Evolutionary conservation across 129 eudicot species (phyloP).

Genomic region (Apium graveolens): DNA sequence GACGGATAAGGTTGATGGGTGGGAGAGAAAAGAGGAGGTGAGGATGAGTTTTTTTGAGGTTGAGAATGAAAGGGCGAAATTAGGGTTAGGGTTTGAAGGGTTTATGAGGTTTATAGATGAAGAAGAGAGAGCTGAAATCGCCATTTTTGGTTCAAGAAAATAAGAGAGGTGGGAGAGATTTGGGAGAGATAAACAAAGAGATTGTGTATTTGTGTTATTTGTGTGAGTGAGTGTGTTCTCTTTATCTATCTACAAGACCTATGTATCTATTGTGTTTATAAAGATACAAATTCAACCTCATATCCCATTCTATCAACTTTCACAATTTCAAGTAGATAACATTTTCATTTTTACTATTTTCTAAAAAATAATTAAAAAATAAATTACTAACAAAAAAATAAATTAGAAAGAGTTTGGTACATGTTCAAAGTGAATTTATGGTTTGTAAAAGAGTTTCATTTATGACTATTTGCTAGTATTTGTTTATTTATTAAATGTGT

Average conservation of each 20-base stretch:
- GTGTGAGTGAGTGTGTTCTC: background rate
- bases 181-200: background rate
- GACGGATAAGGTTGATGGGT: conserved; percentile 33
- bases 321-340: conserved; percentile 1
- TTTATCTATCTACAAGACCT: background rate
- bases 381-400: too few species aligned
- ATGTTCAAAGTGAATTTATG: too few species aligned
- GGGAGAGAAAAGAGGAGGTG: conserved; percentile 40
- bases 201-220: background rate
- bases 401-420: too few species aligned
- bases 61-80: background rate
- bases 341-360: background rate
- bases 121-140: conserved; percentile 23
- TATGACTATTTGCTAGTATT: too few species aligned
- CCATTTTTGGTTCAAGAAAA: conserved; percentile 20
- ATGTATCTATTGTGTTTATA: background rate
- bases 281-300: conserved; percentile 3
- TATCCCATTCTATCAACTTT: background rate
- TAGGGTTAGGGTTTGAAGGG: conserved; percentile 5
- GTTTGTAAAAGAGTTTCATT: too few species aligned
- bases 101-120: conserved; percentile 7
- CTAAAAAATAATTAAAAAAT: too few species aligned
- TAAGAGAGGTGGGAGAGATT: background rate
- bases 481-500: background rate
- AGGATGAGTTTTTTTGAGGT: conserved; percentile 19